Percentiles rank a stretch among this genome's conserved stretches.
phyloP scores from a whole-genome alignment of 148 eudicot genomes.

The Rhododendron kiyosumense region DNA sequence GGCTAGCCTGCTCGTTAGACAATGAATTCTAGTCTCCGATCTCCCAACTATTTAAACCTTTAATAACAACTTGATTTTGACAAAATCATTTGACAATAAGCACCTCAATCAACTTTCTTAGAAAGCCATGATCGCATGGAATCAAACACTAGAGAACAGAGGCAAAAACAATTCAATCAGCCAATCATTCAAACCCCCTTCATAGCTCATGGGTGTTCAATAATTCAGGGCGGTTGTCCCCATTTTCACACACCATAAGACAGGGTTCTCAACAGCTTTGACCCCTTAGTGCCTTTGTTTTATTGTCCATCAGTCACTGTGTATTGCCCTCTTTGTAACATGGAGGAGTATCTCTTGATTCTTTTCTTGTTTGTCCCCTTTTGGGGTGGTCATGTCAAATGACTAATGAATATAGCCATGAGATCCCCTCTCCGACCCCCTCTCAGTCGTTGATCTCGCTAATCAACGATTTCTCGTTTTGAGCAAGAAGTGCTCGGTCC shows the following conservation, averaged over 20 bases:
- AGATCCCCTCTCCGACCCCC: too few species aligned
- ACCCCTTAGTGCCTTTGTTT: constrained; percentile 1
- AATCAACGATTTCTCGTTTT: too few species aligned
- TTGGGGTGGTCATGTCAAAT: neutral
- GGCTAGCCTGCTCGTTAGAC: too few species aligned
- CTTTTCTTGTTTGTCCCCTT: neutral
- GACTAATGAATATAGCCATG: neutral
- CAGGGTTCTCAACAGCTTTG: constrained; percentile 11
- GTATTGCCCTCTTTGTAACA: neutral
- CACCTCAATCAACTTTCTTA: neutral
- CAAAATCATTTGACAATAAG: too few species aligned
- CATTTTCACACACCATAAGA: neutral
- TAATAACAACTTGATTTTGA: too few species aligned
- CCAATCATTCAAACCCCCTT: constrained; percentile 10
- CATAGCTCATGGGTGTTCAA: constrained; percentile 10
- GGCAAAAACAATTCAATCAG: neutral
- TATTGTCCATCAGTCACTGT: neutral
- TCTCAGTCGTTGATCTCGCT: too few species aligned
- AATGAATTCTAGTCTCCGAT: too few species aligned
- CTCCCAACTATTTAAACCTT: too few species aligned
- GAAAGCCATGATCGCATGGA: constrained; percentile 10
- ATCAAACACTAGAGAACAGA: constrained; percentile 1
- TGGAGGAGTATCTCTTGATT: neutral
- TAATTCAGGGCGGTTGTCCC: constrained; percentile 17
- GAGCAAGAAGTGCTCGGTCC: too few species aligned